Conservation (phyloP, 257 asterid genomes). For the Ballota nigra region DNA sequence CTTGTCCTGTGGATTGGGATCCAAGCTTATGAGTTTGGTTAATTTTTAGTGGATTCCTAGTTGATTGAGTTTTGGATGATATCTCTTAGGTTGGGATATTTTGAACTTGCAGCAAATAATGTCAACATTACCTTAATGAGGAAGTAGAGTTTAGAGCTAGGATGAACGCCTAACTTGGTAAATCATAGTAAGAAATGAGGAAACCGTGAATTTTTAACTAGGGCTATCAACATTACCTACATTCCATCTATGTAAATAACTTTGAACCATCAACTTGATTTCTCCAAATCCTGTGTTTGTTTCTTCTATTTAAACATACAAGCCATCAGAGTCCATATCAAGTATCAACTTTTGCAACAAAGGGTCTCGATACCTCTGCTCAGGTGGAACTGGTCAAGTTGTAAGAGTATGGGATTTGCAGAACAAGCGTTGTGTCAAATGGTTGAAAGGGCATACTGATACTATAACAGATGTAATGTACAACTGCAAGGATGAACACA, state of each 20-base stretch:
- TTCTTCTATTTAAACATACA: conserved; percentile 8
- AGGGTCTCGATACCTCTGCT: conserved; percentile 90
- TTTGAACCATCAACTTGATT: conserved; percentile 9
- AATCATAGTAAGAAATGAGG: background rate
- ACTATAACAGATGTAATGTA: conserved; percentile 78
- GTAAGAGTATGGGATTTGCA: conserved; percentile 97
- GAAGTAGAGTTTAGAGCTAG: background rate
- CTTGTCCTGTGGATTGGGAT: background rate
- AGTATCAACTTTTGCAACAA: conserved; percentile 88
- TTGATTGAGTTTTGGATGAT: background rate
- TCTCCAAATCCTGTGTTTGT: conserved; percentile 7
- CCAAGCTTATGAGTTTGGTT: background rate
- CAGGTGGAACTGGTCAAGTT: conserved; percentile 91
- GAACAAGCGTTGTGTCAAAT: conserved; percentile 82
- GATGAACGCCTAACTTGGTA: background rate
- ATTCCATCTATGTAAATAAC: background rate
- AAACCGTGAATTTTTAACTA: background rate
- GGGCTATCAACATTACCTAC: background rate
- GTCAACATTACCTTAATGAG: background rate
- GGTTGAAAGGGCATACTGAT: conserved; percentile 95
- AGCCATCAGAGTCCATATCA: conserved; percentile 67
- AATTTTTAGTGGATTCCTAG: background rate
- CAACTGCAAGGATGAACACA: conserved; percentile 96
- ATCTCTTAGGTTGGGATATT: background rate
- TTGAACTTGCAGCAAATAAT: background rate